A percentile compares a stretch with the other conserved stretches of the same genome.
Conservation (phyloP, 768 basidiomycete genomes). For the Agaricus blazei region DNA sequence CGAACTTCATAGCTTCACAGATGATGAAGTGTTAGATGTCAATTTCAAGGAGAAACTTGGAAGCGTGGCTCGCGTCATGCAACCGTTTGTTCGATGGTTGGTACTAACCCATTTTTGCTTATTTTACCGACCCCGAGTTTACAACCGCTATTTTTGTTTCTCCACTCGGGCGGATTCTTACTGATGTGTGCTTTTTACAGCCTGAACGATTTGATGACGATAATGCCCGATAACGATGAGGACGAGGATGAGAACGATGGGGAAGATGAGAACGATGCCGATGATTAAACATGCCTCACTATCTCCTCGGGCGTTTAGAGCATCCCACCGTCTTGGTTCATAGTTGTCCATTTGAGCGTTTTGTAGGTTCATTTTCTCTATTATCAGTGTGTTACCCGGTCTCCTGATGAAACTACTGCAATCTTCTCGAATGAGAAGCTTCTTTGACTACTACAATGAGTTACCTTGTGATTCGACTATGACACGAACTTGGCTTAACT, state of each 20-base stretch:
- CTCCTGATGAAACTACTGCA: too few species aligned
- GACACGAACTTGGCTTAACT: too few species aligned
- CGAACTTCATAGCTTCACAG: conserved; percentile 54
- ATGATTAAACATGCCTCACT: not conserved
- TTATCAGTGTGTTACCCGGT: too few species aligned
- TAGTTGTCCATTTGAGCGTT: too few species aligned
- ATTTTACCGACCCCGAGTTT: not conserved
- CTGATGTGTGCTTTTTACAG: conserved; percentile 24
- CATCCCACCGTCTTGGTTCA: too few species aligned
- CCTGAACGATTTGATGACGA: conserved; percentile 68
- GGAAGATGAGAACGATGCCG: conserved; percentile 2
- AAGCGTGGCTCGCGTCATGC: conserved; percentile 47
- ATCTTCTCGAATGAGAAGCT: too few species aligned
- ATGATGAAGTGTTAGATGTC: conserved; percentile 62
- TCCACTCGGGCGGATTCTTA: too few species aligned
- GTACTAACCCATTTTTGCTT: conserved; percentile 14
- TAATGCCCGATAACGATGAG: conserved; percentile 30
- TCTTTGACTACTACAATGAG: too few species aligned
- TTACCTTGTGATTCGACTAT: too few species aligned
- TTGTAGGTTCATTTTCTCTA: too few species aligned
- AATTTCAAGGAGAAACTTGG: conserved; percentile 63
- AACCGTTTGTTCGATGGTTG: conserved; percentile 79
- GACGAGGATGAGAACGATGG: conserved; percentile 18
- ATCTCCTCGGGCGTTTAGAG: not conserved
- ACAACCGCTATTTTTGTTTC: not conserved